Evolutionary conservation across 768 basidiomycete genomes (phyloP), one percentile per base, ranked within the genome.

Genomic region (Amanita muscaria): DNA sequence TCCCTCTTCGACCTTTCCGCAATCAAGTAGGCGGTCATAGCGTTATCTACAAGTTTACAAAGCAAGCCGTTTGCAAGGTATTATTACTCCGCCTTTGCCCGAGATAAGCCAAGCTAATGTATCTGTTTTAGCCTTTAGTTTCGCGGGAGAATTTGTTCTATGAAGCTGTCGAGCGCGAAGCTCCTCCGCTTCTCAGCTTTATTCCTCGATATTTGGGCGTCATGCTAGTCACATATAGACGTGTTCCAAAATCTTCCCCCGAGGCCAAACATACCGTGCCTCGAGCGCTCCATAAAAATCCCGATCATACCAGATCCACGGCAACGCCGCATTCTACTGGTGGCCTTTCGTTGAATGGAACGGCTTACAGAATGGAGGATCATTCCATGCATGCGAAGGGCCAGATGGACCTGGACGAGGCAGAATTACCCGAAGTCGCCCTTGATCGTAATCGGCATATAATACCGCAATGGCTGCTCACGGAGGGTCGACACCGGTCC

Each of bases 191-290:
- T 7, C 73, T 98, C 3, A 84, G 77, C 11, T 99, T 90, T 57
- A 96, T 97, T 48, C 96, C 96, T n/a, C 83, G 93, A 34, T 99
- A 99, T 63, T 73, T 99, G 12, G 96, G 96, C 18, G 96, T 99
- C 44, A 96, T 99, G 91, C 76, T 98, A 32, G 94, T 99, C 55
- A 94, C 85, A 42, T 98, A 98, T 59, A 80, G 96, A 19, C 77
- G 84, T 11, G 86, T 90, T 31, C 65, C 74, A 11, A 80, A 72
- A 55, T 55, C 61, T 22, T 27, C 34, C 8, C 25, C 34, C 5
- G 21, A 12, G 1, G 21, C 25, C 19, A 18, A 18, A 32, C 41
- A 42, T 21, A 24, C 11, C 27, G 4, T 15, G 31, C 42, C 10
- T 21, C 18, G 31, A 33, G 23, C 42, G n/a, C n/a, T n/a, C 19